Percentiles rank a stretch among this genome's conserved stretches.
These are phyloP conservation scores for Fulvia fulva DNA, from an alignment of 2,329 filamentous ascomycete species.

Conservation along the genomic window DNA sequence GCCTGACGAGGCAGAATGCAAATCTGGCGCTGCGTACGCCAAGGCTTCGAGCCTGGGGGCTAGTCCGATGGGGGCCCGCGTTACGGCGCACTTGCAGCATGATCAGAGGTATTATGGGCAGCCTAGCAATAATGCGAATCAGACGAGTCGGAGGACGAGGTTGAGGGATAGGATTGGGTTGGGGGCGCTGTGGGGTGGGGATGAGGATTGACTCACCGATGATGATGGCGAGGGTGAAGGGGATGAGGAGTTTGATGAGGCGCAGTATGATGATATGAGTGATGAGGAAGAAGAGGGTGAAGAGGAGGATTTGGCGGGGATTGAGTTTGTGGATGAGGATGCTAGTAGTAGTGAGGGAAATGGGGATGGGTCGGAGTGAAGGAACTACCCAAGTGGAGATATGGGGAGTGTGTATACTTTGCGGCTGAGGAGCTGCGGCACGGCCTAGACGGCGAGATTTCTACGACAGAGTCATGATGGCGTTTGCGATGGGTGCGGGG, in stretches of 20 bases:
- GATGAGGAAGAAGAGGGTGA: constrained; percentile 8
- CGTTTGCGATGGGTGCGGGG: background rate
- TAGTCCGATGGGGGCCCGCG: constrained; percentile 53
- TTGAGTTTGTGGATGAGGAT: constrained; percentile 4
- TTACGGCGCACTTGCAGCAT: constrained; percentile 57
- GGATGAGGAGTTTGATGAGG: constrained; percentile 6
- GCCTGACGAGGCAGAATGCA: constrained; percentile 15
- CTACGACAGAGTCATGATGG: constrained; percentile 8
- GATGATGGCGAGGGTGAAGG: constrained; percentile 11
- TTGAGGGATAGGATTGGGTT: constrained; percentile 26
- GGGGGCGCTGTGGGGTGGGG: constrained; percentile 24
- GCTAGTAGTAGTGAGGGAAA: constrained; percentile 2
- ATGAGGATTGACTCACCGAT: constrained; percentile 21
- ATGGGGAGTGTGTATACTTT: background rate
- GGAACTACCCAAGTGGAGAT: background rate
- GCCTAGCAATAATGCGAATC: background rate
- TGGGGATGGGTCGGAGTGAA: constrained; percentile 1
- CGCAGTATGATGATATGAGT: constrained; percentile 10
- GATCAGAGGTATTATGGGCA: constrained; percentile 42
- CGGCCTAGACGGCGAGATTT: background rate
- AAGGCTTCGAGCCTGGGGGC: constrained; percentile 30
- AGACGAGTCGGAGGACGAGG: constrained; percentile 14
- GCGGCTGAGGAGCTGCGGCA: background rate
- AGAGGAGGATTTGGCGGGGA: background rate
- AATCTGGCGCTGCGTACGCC: constrained; percentile 25